Evolutionary conservation across 1,139 yeast species (phyloP).

Genomic region (Suhomyces wounanorum): DNA sequence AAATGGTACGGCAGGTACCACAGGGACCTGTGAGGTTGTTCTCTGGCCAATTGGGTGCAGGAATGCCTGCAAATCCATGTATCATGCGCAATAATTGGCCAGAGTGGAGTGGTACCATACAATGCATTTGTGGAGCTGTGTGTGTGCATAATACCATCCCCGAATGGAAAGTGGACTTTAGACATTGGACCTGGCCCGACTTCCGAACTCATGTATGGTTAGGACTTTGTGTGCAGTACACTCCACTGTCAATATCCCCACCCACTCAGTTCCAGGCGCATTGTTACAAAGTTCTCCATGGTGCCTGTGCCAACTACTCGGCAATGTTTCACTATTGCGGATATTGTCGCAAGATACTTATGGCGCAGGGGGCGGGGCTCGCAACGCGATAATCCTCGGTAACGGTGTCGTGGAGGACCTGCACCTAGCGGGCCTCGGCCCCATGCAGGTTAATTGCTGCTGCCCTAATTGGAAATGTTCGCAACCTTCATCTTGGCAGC

Average conservation of each 20-base stretch:
- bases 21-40: not conserved
- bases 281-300: not conserved
- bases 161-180: too few species aligned
- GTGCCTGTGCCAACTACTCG: not conserved
- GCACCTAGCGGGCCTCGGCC: not conserved
- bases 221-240: too few species aligned
- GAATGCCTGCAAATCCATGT: not conserved
- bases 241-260: not conserved
- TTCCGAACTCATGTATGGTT: too few species aligned
- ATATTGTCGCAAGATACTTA: not conserved
- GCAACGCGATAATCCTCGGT: not conserved
- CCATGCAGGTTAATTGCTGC: not conserved
- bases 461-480: slow-evolving; percentile 1
- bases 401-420: not conserved
- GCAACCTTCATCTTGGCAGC: slow-evolving; percentile 3
- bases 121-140: not conserved
- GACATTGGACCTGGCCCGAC: too few species aligned
- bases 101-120: not conserved
- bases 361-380: not conserved
- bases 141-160: not conserved
- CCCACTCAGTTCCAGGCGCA: not conserved
- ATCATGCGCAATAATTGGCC: not conserved
- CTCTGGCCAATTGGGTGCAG: not conserved
- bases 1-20: not conserved
- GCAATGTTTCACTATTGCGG: not conserved